Base-by-base conservation (phyloP, 2,329 filamentous ascomycete genomes). In the Trichothecium sympodiale region DNA sequence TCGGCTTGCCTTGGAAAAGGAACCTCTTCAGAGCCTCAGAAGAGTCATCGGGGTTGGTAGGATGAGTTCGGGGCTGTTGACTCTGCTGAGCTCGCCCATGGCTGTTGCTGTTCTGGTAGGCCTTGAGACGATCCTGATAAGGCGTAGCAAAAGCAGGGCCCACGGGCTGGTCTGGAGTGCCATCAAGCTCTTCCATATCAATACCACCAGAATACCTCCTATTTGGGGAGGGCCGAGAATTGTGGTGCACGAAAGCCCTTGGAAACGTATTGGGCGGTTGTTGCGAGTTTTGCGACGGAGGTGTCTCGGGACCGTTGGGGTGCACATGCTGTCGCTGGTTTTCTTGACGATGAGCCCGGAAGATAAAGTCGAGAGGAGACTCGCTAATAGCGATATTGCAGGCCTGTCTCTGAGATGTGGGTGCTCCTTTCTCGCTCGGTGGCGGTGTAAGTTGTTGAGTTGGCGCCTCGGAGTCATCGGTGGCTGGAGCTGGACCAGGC, bases 331-430 rank as follows among this genome's bases (percentile, higher is more conserved):
- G 70, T 40, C 70, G 67, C 36, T 78, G 77, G 51, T 77, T 82
- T 56, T 91, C 83, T 41, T 83, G 80, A 34, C 83, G 75, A 47
- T 94, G 83, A 25, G 86, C 87, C 41, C 81, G 80, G 65, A 96
- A 96, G 53, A 96, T 80, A 43, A 94, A 72, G 49, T 96, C 88
- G 4, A 96, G 67, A 1, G 88, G 87, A 9, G 87, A 93, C 36
- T 53, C 38, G 47, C 43, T 51, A 56, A 47, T 47, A 65, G 46
- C 50, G 60, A 47, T 17, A 13, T 8, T 14, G 17, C 15, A 16
- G 8, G 15, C 5, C 12, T 18, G 23, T 14, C 38, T 31, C n/a
- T 38, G 35, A 20, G 65, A 58, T 5, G 66, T 67, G 3, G 61
- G 59, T 29, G 69, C 61, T 44, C 64, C 59, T 52, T 72, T 67